Conservation (phyloP, 305 asterid genomes). For the Coffea humblotiana region DNA sequence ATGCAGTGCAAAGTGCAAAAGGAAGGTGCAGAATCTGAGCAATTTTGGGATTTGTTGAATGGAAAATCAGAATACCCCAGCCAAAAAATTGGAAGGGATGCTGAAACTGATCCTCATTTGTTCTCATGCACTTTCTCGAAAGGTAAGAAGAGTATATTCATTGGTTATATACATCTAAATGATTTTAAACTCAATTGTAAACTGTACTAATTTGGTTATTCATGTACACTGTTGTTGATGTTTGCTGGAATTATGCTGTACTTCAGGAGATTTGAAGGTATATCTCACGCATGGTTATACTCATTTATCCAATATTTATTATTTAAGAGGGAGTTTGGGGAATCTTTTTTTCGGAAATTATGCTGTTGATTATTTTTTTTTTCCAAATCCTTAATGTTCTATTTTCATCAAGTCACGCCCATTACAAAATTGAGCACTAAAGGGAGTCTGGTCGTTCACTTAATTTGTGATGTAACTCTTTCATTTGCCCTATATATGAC, state of each 20-base stretch:
- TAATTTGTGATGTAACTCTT: neutral
- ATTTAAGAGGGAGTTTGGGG: neutral
- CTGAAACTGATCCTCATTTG: conserved; percentile 93
- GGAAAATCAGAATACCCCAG: conserved; percentile 83
- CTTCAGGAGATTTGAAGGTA: conserved; percentile 86
- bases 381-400: neutral
- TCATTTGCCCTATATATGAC: conserved; percentile 15
- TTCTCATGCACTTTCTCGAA: conserved; percentile 70
- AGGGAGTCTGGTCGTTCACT: neutral
- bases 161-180: conserved; percentile 1
- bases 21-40: conserved; percentile 93
- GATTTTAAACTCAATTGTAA: conserved; percentile 11
- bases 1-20: conserved; percentile 79
- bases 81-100: conserved; percentile 70
- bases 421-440: neutral
- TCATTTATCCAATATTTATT: neutral
- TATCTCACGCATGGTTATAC: neutral
- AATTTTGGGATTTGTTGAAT: conserved; percentile 90
- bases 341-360: neutral
- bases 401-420: neutral
- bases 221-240: conserved; percentile 26
- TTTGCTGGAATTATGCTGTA: conserved; percentile 36
- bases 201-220: conserved; percentile 46
- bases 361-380: neutral
- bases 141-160: conserved; percentile 39